phyloP scores from a whole-genome alignment of 495 filamentous ascomycete species.

The Aspergillus affinis region DNA sequence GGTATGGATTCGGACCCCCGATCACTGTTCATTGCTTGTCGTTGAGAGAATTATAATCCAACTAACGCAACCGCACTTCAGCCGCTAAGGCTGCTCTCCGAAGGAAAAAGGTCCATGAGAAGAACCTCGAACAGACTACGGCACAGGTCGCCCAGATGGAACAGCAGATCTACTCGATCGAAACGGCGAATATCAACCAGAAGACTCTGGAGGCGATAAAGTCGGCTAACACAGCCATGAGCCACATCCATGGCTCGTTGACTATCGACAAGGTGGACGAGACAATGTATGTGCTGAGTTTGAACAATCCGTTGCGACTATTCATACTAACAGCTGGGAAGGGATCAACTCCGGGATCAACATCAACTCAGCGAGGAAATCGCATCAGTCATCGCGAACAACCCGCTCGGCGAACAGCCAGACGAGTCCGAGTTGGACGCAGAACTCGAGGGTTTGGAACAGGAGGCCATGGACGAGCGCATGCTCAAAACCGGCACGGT shows the following conservation, averaged over 20 bases:
- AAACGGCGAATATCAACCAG: slow-evolving; percentile 97
- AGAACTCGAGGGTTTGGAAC: slow-evolving; percentile 74
- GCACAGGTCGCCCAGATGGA: slow-evolving; percentile 89
- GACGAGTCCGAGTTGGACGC: slow-evolving; percentile 86
- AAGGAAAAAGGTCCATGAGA: slow-evolving; percentile 91
- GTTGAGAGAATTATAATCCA: not conserved
- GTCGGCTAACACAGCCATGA: slow-evolving; percentile 83
- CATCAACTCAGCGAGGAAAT: slow-evolving; percentile 93
- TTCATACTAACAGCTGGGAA: slow-evolving; percentile 30
- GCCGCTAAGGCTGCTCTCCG: slow-evolving; percentile 88
- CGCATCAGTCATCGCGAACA: slow-evolving; percentile 73
- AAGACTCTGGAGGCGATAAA: slow-evolving; percentile 96
- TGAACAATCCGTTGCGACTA: not conserved
- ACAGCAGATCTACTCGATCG: slow-evolving; percentile 94
- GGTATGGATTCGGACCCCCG: slow-evolving; percentile 34
- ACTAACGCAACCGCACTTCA: slow-evolving; percentile 33
- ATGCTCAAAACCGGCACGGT: slow-evolving; percentile 88
- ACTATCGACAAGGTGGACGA: slow-evolving; percentile 91
- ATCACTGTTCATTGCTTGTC: not conserved
- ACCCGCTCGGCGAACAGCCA: slow-evolving; percentile 65
- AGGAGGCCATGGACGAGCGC: slow-evolving; percentile 85
- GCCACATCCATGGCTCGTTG: slow-evolving; percentile 84
- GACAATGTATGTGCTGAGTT: slow-evolving; percentile 72
- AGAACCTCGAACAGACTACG: slow-evolving; percentile 84
- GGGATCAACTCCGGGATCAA: slow-evolving; percentile 91